Base-by-base conservation (phyloP, 73 alveolate genomes). In the Paramecium sexaurelia region DNA sequence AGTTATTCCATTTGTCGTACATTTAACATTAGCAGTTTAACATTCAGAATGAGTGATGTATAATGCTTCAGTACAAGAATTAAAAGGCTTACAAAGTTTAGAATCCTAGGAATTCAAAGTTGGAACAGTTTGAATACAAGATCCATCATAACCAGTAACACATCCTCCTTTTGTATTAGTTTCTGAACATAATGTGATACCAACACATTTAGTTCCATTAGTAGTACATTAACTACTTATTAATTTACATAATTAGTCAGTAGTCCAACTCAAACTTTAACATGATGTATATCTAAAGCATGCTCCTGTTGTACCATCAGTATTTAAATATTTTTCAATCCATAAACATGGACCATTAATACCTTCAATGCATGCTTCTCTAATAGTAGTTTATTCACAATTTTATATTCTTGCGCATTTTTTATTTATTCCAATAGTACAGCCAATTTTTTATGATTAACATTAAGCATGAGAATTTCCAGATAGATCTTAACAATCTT, bases 1-100 rank as follows among this genome's bases (percentile, higher is more conserved):
- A 61, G 32, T 61, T 17, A 26, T 32, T 20, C 85, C 85, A 69
- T 69, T 22, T 26, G 85, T 27, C 33, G 85, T 69, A 27, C 85
- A 69, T 69, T 13, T 3, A 11, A 22, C 27, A 32, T 13, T 32
- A 15, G 51, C 51, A 27, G 7, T 7, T 35, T 69, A 27, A 32
- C 85, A 69, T 69, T 27, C 85, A 4, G 17, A 41, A 27, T 69
- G 57, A 2, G 85, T 57, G 5, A 20, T 15, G 10, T 57, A 57
- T 3, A 57, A 57, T 4, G 67, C 67, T 26, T 69, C 85, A 69
- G 55, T 32, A 27, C 85, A 69, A 13, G 55, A 69, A 20, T 5
- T 32, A 69, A 69, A 69, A 20, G 15, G 85, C 15, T 10, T 27
- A 69, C 85, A 69, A 2, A 35, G 2, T 32, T n/a, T 69, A 20